These are phyloP conservation scores for Fusarium caatingaense DNA, from an alignment of 2,329 filamentous ascomycete species.

Conservation along the genomic window DNA sequence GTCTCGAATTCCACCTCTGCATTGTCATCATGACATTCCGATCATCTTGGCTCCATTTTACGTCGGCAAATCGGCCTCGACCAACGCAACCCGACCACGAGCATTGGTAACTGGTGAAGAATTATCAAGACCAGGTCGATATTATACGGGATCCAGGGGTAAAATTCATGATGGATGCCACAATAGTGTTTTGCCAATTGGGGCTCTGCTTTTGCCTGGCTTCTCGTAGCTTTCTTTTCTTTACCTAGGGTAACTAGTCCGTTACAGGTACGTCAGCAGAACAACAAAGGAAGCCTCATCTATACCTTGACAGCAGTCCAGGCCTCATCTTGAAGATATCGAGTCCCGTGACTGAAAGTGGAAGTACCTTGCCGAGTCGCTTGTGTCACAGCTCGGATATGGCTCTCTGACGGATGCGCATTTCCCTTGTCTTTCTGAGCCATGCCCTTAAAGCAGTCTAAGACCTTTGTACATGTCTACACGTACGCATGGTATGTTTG, in stretches of 20 bases:
- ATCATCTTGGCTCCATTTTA: slow-evolving; percentile 14
- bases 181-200: neutral
- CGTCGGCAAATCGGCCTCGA: slow-evolving; percentile 3
- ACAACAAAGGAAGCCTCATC: neutral
- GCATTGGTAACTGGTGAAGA: neutral
- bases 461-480: neutral
- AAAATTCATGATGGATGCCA: slow-evolving; percentile 1
- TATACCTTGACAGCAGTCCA: neutral
- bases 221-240: slow-evolving; percentile 11
- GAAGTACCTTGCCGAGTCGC: slow-evolving; percentile 24
- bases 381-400: slow-evolving; percentile 10
- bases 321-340: neutral
- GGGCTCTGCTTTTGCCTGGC: neutral
- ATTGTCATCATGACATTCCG: slow-evolving; percentile 42
- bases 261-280: neutral
- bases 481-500: slow-evolving; percentile 15
- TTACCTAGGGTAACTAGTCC: slow-evolving; percentile 13
- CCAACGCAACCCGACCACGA: slow-evolving; percentile 22
- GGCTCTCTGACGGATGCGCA: neutral
- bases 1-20: slow-evolving; percentile 4
- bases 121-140: neutral
- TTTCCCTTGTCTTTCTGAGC: neutral
- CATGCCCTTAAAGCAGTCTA: neutral
- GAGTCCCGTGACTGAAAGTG: slow-evolving; percentile 22
- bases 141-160: slow-evolving; percentile 19